phyloP scores from a whole-genome alignment of 192 early-diverging fungal genomes.

The Coemansia sp. region DNA sequence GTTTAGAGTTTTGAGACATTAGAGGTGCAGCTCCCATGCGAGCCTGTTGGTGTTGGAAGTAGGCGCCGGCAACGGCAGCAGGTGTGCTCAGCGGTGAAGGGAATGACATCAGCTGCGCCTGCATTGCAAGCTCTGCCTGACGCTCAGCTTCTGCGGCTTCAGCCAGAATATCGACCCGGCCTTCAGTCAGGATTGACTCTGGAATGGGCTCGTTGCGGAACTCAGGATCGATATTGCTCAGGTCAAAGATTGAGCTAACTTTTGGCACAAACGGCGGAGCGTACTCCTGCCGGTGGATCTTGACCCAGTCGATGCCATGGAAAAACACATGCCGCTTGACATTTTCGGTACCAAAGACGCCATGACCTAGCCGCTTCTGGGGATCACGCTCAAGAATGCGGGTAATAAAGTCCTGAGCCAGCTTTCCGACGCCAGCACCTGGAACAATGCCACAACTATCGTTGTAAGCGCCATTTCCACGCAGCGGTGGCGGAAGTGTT shows the following conservation, averaged over 20 bases:
- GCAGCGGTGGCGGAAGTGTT: conserved; percentile 28
- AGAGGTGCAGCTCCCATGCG: neutral
- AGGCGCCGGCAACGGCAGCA: conserved; percentile 17
- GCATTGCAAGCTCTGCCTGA: conserved; percentile 38
- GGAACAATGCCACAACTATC: conserved; percentile 17
- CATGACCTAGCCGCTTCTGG: conserved; percentile 56
- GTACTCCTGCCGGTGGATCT: conserved; percentile 59
- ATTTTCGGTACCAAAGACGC: conserved; percentile 57
- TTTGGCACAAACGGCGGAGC: conserved; percentile 69
- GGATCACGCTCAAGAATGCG: conserved; percentile 67
- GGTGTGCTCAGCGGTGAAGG: conserved; percentile 33
- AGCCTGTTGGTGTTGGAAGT: conserved; percentile 8
- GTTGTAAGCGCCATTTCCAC: conserved; percentile 31
- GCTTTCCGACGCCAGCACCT: conserved; percentile 12
- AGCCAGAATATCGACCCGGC: conserved; percentile 38
- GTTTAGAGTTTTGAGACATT: neutral
- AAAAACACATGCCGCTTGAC: conserved; percentile 67
- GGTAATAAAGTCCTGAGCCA: conserved; percentile 47
- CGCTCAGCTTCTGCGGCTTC: conserved; percentile 47
- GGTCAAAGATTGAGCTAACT: conserved; percentile 54
- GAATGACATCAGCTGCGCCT: conserved; percentile 37
- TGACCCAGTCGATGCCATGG: conserved; percentile 61
- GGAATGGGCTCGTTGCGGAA: conserved; percentile 54
- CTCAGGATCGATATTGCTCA: conserved; percentile 53
- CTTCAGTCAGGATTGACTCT: conserved; percentile 38